Base-by-base conservation (phyloP, 2,329 filamentous ascomycete genomes). In the Talaromyces islandicus region DNA sequence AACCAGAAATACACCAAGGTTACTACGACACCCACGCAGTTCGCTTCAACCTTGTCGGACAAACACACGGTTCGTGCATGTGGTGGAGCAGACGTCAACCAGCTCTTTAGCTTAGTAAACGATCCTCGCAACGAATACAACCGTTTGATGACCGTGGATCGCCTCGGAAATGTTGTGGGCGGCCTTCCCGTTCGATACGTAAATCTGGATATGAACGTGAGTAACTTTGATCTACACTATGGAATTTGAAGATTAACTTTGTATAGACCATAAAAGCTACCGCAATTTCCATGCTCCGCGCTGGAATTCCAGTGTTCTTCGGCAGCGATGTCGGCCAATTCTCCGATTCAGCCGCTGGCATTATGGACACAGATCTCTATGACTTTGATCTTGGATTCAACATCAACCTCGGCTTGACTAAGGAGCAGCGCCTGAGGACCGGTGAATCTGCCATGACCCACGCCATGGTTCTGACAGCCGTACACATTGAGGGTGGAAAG, bases 321-420 rank as follows among this genome's bases (percentile, higher is more conserved):
- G 92, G 92, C 60, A 89, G 85, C 56, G 92, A 96, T 68, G 91
- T 96, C 0, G 91, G 91, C 63, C 90, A 96, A 73, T 92, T 88
- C 74, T 89, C 85, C 59, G 87, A 92, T 70, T 78, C 77, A 0
- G 67, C 67, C 1, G 80, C 82, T 2, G 91, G 91, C 17, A 85
- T 96, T 70, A 92, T 96, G 89, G 91, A 96, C 71, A 82, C 88
- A 0, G 81, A 83, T 1, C 78, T 96, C 4, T 85, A 88, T 68
- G 88, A 94, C 73, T 94, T 93, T 73, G 84, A 89, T 67, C 83
- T 95, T 1, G 91, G 90, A n/a, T 91, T 96, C 75, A 90, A 92
- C 67, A 82, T 91, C 62, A 81, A 80, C 59, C 81, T 93, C 9
- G 85, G 84, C 19, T 82, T 95, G 83, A 85, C 79, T 68, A 96